phyloP scores from a whole-genome alignment of 78 protist genomes.

The Dictyostelium purpureum region DNA sequence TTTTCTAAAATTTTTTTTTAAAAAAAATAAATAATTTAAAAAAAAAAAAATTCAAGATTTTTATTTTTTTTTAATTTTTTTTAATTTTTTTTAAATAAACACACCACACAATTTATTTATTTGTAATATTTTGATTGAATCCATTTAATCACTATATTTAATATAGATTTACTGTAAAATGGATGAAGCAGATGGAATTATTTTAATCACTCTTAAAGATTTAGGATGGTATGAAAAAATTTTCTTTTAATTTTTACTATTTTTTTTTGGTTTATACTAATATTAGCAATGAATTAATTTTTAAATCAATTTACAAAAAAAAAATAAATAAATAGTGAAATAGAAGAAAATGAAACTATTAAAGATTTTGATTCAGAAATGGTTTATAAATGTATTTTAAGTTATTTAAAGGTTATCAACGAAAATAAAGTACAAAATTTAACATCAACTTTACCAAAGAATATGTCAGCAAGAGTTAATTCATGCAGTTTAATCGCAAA shows the following conservation, averaged over 20 bases:
- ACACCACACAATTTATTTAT: too few species aligned
- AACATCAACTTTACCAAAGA: constrained; percentile 73
- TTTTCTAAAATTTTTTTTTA: neutral
- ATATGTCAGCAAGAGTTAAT: constrained; percentile 76
- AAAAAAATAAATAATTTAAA: neutral
- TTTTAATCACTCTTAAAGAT: constrained; percentile 66
- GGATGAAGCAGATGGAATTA: constrained; percentile 82
- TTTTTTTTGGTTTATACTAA: too few species aligned
- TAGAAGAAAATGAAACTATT: constrained; percentile 38
- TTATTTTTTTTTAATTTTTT: neutral
- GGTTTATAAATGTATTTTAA: constrained; percentile 40
- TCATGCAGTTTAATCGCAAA: constrained; percentile 49
- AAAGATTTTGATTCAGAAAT: constrained; percentile 70
- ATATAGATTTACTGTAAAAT: neutral
- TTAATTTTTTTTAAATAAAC: neutral
- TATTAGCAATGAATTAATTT: too few species aligned
- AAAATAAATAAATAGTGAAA: constrained; percentile 45
- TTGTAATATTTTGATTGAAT: neutral
- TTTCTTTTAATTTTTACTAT: too few species aligned
- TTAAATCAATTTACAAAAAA: too few species aligned
- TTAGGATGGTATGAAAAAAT: constrained; percentile 60
- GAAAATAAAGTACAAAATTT: constrained; percentile 52
- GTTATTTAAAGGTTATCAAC: constrained; percentile 55
- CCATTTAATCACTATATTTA: neutral
- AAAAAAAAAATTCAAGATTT: neutral